Percentiles rank a stretch among this genome's conserved stretches.
Evolutionary conservation across 306 rosid species (phyloP).

Genomic region (Lathyrus oleraceus): DNA sequence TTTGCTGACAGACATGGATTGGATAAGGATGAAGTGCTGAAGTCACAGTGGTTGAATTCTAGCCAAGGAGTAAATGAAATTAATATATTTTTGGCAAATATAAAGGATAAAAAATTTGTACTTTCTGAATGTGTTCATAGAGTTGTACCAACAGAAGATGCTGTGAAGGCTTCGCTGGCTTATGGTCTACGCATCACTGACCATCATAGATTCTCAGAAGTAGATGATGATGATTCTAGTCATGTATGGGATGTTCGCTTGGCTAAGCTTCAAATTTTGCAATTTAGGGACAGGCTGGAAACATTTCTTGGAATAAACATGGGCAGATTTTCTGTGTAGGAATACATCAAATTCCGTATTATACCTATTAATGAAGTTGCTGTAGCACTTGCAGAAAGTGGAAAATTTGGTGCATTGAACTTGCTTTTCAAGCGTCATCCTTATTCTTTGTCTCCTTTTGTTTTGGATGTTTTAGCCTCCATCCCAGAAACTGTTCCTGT

Average conservation of each 20-base stretch:
- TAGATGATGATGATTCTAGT: conserved; percentile 45
- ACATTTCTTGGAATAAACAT: conserved; percentile 93
- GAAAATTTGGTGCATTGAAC: conserved; percentile 90
- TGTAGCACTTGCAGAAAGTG: conserved; percentile 76
- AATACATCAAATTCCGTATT: conserved; percentile 73
- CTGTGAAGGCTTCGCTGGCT: conserved; percentile 73
- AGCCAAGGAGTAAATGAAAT: conserved; percentile 71
- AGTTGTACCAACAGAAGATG: conserved; percentile 85
- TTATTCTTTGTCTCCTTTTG: conserved; percentile 71
- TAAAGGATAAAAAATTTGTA: conserved; percentile 69
- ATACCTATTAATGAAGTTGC: conserved; percentile 82
- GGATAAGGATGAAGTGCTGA: conserved; percentile 80
- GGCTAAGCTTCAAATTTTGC: conserved; percentile 78
- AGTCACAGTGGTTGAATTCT: conserved; percentile 96
- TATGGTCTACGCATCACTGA: conserved; percentile 77
- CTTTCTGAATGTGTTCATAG: conserved; percentile 80
- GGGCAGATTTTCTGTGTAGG: conserved; percentile 98
- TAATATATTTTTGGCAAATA: conserved; percentile 56
- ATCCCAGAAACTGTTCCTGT: conserved; percentile 93
- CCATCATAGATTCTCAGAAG: conserved; percentile 63
- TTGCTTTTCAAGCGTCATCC: conserved; percentile 89
- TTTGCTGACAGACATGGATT: conserved; percentile 77
- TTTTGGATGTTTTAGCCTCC: conserved; percentile 77
- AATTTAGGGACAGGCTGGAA: conserved; percentile 85
- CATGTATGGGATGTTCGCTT: conserved; percentile 72